Conservation (phyloP, 352 stramenopile genomes). For the Globisporangium paroecandrum region DNA sequence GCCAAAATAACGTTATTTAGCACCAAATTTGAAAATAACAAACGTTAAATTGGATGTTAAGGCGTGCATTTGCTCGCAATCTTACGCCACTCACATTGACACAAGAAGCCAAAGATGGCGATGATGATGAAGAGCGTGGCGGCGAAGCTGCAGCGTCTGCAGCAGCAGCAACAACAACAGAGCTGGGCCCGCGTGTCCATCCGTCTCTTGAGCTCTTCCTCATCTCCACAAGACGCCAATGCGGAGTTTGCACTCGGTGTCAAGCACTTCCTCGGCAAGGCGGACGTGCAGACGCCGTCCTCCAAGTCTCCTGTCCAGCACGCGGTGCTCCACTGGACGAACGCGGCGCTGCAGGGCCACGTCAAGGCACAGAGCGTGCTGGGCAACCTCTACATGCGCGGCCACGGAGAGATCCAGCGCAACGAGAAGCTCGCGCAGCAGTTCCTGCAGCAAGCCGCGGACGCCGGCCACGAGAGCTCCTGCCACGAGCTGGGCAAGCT, state of each 20-base stretch:
- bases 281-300: slow-evolving; percentile 17
- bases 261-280: slow-evolving; percentile 51
- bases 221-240: slow-evolving; percentile 20
- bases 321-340: slow-evolving; percentile 77
- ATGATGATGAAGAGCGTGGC: slow-evolving; percentile 1
- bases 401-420: slow-evolving; percentile 40
- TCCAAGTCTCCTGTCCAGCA: slow-evolving; percentile 40
- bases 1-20: neutral
- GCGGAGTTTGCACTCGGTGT: slow-evolving; percentile 62
- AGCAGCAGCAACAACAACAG: neutral
- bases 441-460: slow-evolving; percentile 63
- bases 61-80: neutral
- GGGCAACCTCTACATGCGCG: slow-evolving; percentile 66
- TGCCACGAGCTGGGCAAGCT: slow-evolving; percentile 79
- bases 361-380: slow-evolving; percentile 67
- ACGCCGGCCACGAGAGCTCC: slow-evolving; percentile 60
- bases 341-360: slow-evolving; percentile 65
- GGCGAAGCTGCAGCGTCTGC: slow-evolving; percentile 5
- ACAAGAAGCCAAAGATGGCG: slow-evolving; percentile 6
- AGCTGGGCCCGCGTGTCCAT: neutral
- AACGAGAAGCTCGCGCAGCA: slow-evolving; percentile 45
- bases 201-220: neutral
- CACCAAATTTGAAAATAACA: neutral
- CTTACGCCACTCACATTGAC: neutral
- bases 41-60: neutral